Conservation (phyloP, 129 eudicot species). For the Flaveria bidentis region DNA sequence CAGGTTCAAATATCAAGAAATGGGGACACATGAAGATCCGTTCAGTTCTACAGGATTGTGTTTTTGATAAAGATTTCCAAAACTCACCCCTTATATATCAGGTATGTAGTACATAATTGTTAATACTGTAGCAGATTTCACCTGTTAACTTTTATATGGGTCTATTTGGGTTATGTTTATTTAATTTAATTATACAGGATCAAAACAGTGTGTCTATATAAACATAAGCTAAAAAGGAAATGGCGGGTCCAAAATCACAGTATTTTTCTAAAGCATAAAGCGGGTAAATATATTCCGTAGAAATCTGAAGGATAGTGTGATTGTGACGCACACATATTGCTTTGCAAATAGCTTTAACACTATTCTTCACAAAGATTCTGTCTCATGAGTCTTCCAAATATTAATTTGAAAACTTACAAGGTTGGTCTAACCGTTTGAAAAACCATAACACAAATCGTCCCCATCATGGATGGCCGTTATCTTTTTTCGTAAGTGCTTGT, state of each 20-base stretch:
- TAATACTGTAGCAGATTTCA: neutral
- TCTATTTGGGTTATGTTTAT: neutral
- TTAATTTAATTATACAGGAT: neutral
- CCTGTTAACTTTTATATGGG: neutral
- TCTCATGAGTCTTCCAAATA: too few relatives aligned
- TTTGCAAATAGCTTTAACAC: too few relatives aligned
- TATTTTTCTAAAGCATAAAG: neutral
- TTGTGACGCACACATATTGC: too few relatives aligned
- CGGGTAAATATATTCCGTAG: too few relatives aligned
- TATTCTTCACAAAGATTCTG: too few relatives aligned
- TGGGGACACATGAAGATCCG: slow-evolving; percentile 99
- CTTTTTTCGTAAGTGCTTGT: too few relatives aligned
- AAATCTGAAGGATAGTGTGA: too few relatives aligned
- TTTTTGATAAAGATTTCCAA: slow-evolving; percentile 68
- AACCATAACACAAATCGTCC: too few relatives aligned
- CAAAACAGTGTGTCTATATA: neutral
- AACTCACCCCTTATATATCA: slow-evolving; percentile 89
- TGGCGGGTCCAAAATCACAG: neutral
- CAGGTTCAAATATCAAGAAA: slow-evolving; percentile 75
- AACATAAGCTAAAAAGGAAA: neutral
- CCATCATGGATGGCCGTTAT: too few relatives aligned
- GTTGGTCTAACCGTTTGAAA: too few relatives aligned
- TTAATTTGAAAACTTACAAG: too few relatives aligned
- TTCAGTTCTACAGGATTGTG: slow-evolving; percentile 68
- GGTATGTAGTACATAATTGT: slow-evolving; percentile 42